These are phyloP conservation scores for Trichoderma sp. DNA, from an alignment of 2,329 filamentous ascomycete species.

Conservation along the genomic window DNA sequence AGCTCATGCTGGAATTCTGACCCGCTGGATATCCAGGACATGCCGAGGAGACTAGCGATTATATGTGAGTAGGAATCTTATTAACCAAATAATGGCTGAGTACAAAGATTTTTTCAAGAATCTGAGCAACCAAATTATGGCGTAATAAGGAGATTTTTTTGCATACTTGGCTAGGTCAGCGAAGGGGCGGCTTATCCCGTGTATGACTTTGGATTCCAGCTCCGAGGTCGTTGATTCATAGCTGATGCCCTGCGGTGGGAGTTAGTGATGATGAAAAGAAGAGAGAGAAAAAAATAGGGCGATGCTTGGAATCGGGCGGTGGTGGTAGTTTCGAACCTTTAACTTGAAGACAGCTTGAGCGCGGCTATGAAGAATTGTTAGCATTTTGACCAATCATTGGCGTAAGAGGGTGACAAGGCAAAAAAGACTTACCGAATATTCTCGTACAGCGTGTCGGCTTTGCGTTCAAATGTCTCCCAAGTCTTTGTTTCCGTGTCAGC, in stretches of 20 bases:
- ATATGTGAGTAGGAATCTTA: conserved; percentile 13
- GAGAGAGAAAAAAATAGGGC: background rate
- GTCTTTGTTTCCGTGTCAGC: conserved; percentile 4
- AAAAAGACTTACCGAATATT: conserved; percentile 1
- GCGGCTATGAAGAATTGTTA: background rate
- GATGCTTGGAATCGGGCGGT: background rate
- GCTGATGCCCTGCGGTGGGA: conserved; percentile 2
- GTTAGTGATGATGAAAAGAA: background rate
- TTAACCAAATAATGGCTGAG: conserved; percentile 3
- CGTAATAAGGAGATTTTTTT: conserved; percentile 13
- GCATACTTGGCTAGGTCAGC: conserved; percentile 17
- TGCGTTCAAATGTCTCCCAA: conserved; percentile 11
- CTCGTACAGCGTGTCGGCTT: conserved; percentile 9
- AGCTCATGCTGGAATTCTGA: conserved; percentile 17
- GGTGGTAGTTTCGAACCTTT: conserved; percentile 3
- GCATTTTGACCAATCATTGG: background rate
- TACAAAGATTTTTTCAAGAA: conserved; percentile 12
- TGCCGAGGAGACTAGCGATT: conserved; percentile 15
- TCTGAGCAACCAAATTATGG: conserved; percentile 13
- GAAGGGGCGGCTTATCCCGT: conserved; percentile 8
- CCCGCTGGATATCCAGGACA: conserved; percentile 16
- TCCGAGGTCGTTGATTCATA: conserved; percentile 12
- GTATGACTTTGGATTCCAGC: conserved; percentile 17
- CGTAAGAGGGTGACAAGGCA: no score
- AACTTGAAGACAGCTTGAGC: conserved; percentile 13